Evolutionary conservation across 192 early-diverging fungal species (phyloP), one percentile per base, ranked within the genome.

Genomic region (Blastocladiella britannica): DNA sequence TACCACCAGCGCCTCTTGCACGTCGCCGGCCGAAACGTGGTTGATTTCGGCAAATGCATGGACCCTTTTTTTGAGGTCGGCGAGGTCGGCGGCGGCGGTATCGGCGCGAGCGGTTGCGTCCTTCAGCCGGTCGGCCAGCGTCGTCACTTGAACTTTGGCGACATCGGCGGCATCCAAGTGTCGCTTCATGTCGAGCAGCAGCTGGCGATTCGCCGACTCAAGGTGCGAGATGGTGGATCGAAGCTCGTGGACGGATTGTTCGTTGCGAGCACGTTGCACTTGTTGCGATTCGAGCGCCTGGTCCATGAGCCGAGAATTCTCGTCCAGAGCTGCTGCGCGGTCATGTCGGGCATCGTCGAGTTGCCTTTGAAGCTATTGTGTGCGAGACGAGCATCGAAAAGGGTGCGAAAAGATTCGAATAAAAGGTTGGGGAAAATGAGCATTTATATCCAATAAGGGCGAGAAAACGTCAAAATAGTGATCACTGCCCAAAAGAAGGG

Each of bases 281-380:
- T 47, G 12, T 47, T 47, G 15, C 15, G 37, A 4, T 0, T 20
- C 37, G 37, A 47, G 37, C 15, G 37, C 37, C 37, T 47, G 37
- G 12, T 47, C 37, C 37, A 47, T 20, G 37, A 47, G 37, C 37
- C 37, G 37, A 20, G 37, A 9, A 20, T 47, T 47, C n/a, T 47
- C 37, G 3, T 47, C 37, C 15, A 20, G 37, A 2, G 37, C 37
- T 9, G 37, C 37, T 47, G 15, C n/a, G 37, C 9, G 15, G 12
- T 47, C 15, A 47, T 47, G 37, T 47, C 37, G 9, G 37, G n/a
- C n/a, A n/a, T n/a, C 15, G 37, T 47, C n/a, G 37, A 47, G 15
- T 47, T 47, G n/a, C n/a, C n/a, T 47, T 47, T 47, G 37, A 9
- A 47, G 37, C 37, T 47, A 47, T n/a, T n/a, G n/a, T n/a, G n/a